Percentiles rank a stretch among this genome's conserved stretches.
phyloP scores from a whole-genome alignment of 1,284 basidiomycete genomes.

The Psilocybe mexicana region DNA sequence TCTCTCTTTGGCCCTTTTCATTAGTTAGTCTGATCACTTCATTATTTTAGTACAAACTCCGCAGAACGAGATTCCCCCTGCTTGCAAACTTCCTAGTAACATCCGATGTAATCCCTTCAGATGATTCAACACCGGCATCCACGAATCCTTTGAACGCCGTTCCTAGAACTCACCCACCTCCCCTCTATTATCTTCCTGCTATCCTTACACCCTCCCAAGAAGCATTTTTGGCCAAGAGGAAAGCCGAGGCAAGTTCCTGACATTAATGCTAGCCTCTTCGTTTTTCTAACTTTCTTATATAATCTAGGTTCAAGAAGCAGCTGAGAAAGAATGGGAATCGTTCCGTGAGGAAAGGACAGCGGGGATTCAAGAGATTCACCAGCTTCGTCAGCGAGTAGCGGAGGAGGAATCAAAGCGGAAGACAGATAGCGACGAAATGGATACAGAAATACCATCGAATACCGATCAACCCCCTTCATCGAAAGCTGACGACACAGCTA shows the following conservation, averaged over 20 bases:
- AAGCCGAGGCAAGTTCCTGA: conserved; percentile 51
- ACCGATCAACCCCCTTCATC: conserved; percentile 20
- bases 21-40: conserved; percentile 2
- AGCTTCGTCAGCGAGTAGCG: conserved; percentile 61
- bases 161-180: conserved; percentile 67
- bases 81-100: conserved; percentile 76
- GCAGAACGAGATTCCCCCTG: conserved; percentile 65
- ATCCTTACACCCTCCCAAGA: conserved; percentile 70
- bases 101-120: conserved; percentile 61
- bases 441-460: conserved; percentile 24
- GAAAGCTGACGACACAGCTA: conserved; percentile 7
- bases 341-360: conserved; percentile 61
- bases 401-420: conserved; percentile 60
- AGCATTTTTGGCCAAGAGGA: conserved; percentile 60
- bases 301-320: conserved; percentile 57
- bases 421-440: conserved; percentile 34
- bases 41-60: conserved; percentile 61
- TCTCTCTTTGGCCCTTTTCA: not conserved
- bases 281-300: conserved; percentile 5
- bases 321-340: conserved; percentile 64
- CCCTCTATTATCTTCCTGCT: conserved; percentile 74
- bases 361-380: conserved; percentile 62
- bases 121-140: conserved; percentile 32
- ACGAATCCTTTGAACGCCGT: conserved; percentile 50
- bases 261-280: not conserved